These are phyloP conservation scores for Nissolia schottii DNA, from an alignment of 306 rosid genomes.

Conservation along the genomic window DNA sequence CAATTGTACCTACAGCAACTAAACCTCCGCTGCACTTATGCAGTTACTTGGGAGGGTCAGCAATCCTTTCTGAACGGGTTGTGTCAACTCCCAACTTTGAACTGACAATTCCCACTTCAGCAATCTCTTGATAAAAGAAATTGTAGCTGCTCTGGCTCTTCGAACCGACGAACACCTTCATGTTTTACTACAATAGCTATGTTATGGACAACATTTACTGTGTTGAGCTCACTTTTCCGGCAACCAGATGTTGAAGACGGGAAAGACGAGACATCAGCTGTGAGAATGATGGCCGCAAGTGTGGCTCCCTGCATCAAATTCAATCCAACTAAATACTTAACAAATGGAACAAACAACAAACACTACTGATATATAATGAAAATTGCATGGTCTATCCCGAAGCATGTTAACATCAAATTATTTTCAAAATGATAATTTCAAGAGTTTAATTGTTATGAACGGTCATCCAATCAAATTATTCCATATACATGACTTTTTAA, in stretches of 20 bases:
- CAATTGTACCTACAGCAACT: conserved; percentile 52
- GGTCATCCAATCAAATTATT: no score
- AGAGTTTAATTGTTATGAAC: no score
- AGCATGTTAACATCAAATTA: background rate
- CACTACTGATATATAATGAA: background rate
- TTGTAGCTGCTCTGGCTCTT: conserved; percentile 60
- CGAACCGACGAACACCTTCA: conserved; percentile 54
- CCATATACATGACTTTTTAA: no score
- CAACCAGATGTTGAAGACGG: conserved; percentile 52
- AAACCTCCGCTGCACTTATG: conserved; percentile 62
- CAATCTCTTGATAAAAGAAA: conserved; percentile 25
- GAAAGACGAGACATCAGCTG: conserved; percentile 73
- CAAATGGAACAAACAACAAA: background rate
- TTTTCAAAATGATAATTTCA: background rate
- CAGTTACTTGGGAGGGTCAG: conserved; percentile 47
- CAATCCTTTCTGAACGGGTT: conserved; percentile 39
- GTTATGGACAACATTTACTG: conserved; percentile 35
- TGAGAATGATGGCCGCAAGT: conserved; percentile 88
- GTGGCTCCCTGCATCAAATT: conserved; percentile 72
- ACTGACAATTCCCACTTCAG: conserved; percentile 60
- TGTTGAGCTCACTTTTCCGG: conserved; percentile 36
- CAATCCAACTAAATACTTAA: conserved; percentile 16
- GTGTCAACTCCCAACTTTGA: conserved; percentile 73
- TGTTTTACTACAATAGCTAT: conserved; percentile 42
- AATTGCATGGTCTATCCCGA: background rate